phyloP scores from a whole-genome alignment of 2,329 filamentous ascomycete species.

The Geoglossum cookeanum region DNA sequence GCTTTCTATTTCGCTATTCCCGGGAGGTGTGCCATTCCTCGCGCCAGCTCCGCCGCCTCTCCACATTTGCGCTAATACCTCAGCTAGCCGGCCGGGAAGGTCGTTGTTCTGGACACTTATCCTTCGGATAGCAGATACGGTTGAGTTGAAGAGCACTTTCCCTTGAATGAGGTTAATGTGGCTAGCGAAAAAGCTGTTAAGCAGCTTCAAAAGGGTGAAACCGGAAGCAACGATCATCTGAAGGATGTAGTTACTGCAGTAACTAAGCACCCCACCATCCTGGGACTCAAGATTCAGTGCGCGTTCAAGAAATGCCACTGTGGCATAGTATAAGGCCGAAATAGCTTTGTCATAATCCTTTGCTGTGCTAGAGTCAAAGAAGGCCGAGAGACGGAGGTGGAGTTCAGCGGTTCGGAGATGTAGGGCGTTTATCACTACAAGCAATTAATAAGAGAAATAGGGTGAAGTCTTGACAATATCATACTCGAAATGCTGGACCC shows the following conservation, averaged over 20 bases:
- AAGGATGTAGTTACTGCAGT: slow-evolving; percentile 58
- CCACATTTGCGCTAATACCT: slow-evolving; percentile 79
- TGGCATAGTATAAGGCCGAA: slow-evolving; percentile 55
- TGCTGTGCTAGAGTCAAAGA: slow-evolving; percentile 59
- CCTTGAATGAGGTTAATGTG: slow-evolving; percentile 52
- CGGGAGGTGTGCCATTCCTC: slow-evolving; percentile 20
- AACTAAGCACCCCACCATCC: slow-evolving; percentile 36
- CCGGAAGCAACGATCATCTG: slow-evolving; percentile 72
- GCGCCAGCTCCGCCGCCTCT: slow-evolving; percentile 34
- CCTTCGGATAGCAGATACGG: slow-evolving; percentile 48
- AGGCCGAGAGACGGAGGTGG: slow-evolving; percentile 59
- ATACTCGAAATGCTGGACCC: background rate
- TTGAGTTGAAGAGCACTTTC: slow-evolving; percentile 48
- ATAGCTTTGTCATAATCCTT: slow-evolving; percentile 56
- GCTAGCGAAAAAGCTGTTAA: slow-evolving; percentile 56
- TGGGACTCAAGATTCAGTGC: slow-evolving; percentile 33
- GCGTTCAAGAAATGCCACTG: slow-evolving; percentile 46
- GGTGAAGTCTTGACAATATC: slow-evolving; percentile 30
- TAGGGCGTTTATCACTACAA: slow-evolving; percentile 29
- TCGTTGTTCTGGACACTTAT: slow-evolving; percentile 64
- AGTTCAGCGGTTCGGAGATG: slow-evolving; percentile 55
- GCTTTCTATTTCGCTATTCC: slow-evolving; percentile 35
- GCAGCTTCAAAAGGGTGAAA: slow-evolving; percentile 55
- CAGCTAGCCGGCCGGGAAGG: slow-evolving; percentile 57
- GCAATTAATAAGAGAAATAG: slow-evolving; percentile 34